Conservation (phyloP, 1,284 basidiomycete genomes). For the Sporisorium exsertum region DNA sequence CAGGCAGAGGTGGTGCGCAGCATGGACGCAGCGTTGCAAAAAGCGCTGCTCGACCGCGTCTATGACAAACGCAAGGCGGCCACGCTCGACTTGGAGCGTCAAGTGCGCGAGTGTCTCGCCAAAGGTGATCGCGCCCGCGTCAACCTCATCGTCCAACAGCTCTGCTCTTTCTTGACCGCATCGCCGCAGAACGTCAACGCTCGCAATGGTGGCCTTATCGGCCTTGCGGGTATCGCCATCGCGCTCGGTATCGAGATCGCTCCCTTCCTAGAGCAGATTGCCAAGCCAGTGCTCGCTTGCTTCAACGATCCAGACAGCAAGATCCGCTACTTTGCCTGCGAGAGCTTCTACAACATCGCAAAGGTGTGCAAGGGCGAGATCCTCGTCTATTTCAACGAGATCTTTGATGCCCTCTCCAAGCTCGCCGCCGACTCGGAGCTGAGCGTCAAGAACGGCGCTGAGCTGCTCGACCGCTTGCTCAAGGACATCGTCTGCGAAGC, state of each 20-base stretch:
- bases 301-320: slow-evolving; percentile 94
- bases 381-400: slow-evolving; percentile 95
- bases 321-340: slow-evolving; percentile 95
- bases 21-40: slow-evolving; percentile 62
- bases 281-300: slow-evolving; percentile 89
- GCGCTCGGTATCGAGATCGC: slow-evolving; percentile 92
- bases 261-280: slow-evolving; percentile 91
- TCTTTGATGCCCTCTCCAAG: slow-evolving; percentile 97
- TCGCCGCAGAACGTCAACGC: slow-evolving; percentile 74
- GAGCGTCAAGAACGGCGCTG: slow-evolving; percentile 98
- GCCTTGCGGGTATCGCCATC: slow-evolving; percentile 94
- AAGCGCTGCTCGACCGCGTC: slow-evolving; percentile 67
- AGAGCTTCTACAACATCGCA: slow-evolving; percentile 94
- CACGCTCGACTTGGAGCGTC: slow-evolving; percentile 94
- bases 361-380: slow-evolving; percentile 99
- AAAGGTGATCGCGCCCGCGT: slow-evolving; percentile 85
- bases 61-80: slow-evolving; percentile 96
- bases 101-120: slow-evolving; percentile 86
- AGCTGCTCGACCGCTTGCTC: slow-evolving; percentile 93
- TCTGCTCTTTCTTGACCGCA: slow-evolving; percentile 75
- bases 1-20: neutral
- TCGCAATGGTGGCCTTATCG: slow-evolving; percentile 94
- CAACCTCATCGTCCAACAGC: slow-evolving; percentile 88
- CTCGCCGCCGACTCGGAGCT: slow-evolving; percentile 95
- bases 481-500: slow-evolving; percentile 98